phyloP scores from a whole-genome alignment of 345 rosid genomes.

The Reutealis trisperma region DNA sequence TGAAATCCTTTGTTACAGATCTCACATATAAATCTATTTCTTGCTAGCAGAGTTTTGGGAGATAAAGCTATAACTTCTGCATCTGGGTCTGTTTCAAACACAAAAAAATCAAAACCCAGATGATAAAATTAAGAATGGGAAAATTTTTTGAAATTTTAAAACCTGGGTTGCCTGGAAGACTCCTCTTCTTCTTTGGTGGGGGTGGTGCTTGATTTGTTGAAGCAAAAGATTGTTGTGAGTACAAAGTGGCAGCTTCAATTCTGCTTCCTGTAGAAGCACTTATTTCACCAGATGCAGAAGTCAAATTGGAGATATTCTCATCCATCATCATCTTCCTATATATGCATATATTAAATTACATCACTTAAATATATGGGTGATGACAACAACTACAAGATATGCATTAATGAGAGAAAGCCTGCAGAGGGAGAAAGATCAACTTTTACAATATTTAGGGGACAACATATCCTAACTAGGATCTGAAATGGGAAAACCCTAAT shows the following conservation, averaged over 20 bases:
- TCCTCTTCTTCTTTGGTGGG: constrained; percentile 49
- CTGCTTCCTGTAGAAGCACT: constrained; percentile 60
- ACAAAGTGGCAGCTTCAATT: constrained; percentile 34
- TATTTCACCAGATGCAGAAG: constrained; percentile 69
- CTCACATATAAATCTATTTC: constrained; percentile 60
- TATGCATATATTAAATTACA: not conserved
- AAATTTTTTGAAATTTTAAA: not conserved
- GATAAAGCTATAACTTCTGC: constrained; percentile 61
- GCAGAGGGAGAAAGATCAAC: constrained; percentile 15
- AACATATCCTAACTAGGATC: constrained; percentile 25
- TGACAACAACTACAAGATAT: constrained; percentile 23
- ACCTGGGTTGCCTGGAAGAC: constrained; percentile 66
- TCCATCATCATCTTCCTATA: constrained; percentile 38
- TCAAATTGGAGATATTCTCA: constrained; percentile 67
- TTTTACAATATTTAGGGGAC: constrained; percentile 9
- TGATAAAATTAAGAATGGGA: not conserved
- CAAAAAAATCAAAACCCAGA: not conserved
- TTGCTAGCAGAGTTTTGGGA: constrained; percentile 49
- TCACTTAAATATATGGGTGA: constrained; percentile 6
- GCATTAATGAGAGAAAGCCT: constrained; percentile 9
- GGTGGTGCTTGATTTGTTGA: constrained; percentile 43
- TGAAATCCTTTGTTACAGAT: constrained; percentile 66
- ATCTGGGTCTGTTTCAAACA: constrained; percentile 50
- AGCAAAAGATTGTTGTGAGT: constrained; percentile 39
- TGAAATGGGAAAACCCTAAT: constrained; percentile 42